These are phyloP conservation scores for Myxozyma geophila DNA, from an alignment of 805 yeast species.

Conservation along the genomic window DNA sequence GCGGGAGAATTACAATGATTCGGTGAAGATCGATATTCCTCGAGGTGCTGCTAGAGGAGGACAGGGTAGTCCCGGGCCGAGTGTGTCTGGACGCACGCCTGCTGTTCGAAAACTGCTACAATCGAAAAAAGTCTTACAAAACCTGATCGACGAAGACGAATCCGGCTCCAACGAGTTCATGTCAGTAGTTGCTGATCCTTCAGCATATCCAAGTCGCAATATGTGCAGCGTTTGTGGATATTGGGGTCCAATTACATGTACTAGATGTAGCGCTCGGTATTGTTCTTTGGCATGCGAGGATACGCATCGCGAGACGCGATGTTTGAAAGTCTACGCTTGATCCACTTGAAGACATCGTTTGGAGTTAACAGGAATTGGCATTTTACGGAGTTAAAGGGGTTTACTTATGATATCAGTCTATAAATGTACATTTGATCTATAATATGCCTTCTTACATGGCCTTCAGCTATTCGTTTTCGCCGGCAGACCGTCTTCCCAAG, in stretches of 20 bases:
- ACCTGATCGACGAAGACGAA: conserved; percentile 50
- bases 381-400: neutral
- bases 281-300: conserved; percentile 47
- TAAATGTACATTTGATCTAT: neutral
- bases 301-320: conserved; percentile 48
- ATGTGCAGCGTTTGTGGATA: conserved; percentile 51
- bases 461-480: conserved; percentile 11
- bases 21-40: conserved; percentile 45
- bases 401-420: neutral
- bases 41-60: conserved; percentile 13
- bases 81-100: conserved; percentile 27
- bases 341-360: neutral
- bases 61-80: conserved; percentile 3
- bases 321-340: conserved; percentile 43
- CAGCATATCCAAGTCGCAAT: conserved; percentile 46
- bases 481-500: conserved; percentile 50
- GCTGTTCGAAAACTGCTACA: conserved; percentile 46
- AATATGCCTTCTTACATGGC: neutral
- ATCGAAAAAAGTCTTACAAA: conserved; percentile 47
- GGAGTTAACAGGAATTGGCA: neutral
- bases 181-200: conserved; percentile 43
- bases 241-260: conserved; percentile 45
- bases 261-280: conserved; percentile 46
- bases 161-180: conserved; percentile 41
- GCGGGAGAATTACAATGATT: conserved; percentile 46